Percentiles rank a stretch among this genome's conserved stretches.
Conservation (phyloP, 1,139 yeast genomes). For the Hansenula lynferdii region DNA sequence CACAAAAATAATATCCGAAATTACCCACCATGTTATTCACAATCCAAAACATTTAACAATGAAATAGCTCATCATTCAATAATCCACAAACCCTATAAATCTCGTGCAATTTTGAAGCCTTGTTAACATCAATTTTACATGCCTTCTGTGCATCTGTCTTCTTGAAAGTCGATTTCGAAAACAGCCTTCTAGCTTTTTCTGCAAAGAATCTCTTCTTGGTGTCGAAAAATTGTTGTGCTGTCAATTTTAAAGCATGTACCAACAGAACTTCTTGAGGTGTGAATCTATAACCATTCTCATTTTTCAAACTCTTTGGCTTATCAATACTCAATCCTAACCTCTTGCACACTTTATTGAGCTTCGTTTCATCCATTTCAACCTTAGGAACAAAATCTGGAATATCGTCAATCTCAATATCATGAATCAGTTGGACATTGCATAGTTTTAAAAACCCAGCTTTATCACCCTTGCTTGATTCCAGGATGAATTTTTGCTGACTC, state of each 20-base stretch:
- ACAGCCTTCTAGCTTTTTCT: constrained; percentile 21
- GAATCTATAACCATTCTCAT: not conserved
- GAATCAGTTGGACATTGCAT: constrained; percentile 16
- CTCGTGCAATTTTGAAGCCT: constrained; percentile 21
- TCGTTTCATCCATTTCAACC: not conserved
- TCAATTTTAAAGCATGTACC: constrained; percentile 13
- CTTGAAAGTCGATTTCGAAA: constrained; percentile 11
- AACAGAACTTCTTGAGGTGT: constrained; percentile 8
- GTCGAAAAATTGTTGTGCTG: constrained; percentile 19
- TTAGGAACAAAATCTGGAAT: constrained; percentile 18
- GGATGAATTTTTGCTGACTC: not conserved
- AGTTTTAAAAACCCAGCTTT: constrained; percentile 9
- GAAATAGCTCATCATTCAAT: constrained; percentile 13
- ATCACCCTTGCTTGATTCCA: not conserved
- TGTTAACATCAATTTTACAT: constrained; percentile 23
- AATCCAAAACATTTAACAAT: not conserved
- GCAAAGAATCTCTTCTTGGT: constrained; percentile 22
- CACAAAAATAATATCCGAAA: too few relatives aligned
- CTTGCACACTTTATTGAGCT: not conserved
- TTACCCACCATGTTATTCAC: too few relatives aligned
- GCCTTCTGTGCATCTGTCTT: constrained; percentile 25
- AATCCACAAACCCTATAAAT: constrained; percentile 16
- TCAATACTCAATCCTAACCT: not conserved
- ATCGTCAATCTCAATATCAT: constrained; percentile 9
- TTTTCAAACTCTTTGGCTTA: not conserved